Conservation (phyloP, 768 basidiomycete species). For the Psilocybe tampanensis region DNA sequence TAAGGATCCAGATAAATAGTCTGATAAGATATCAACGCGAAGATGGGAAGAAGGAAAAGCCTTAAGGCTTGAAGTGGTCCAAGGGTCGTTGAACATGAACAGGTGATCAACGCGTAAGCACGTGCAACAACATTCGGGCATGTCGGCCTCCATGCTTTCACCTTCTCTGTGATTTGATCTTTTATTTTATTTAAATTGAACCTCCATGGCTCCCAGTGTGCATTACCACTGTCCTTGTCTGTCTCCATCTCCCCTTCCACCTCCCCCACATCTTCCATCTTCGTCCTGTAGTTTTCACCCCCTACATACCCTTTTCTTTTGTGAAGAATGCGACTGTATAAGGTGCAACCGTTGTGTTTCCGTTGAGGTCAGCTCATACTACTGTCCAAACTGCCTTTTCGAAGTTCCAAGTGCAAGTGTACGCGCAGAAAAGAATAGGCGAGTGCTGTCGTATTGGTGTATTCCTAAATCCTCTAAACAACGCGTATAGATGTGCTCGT, state of each 20-base stretch:
- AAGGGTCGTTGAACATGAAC: too few relatives aligned
- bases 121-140: background rate
- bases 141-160: too few relatives aligned
- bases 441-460: slow-evolving; percentile 12
- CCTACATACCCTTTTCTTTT: slow-evolving; percentile 89
- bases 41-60: too few relatives aligned
- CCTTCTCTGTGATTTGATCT: background rate
- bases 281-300: slow-evolving; percentile 84
- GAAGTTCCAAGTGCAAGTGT: slow-evolving; percentile 98
- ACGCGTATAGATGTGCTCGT: slow-evolving; percentile 79
- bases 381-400: slow-evolving; percentile 97
- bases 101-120: slow-evolving; percentile 1
- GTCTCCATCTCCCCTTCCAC: slow-evolving; percentile 58
- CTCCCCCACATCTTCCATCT: slow-evolving; percentile 75
- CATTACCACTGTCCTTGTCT: slow-evolving; percentile 79
- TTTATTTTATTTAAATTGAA: background rate
- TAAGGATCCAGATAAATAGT: too few relatives aligned
- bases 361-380: slow-evolving; percentile 95
- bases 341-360: slow-evolving; percentile 92
- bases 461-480: background rate
- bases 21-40: too few relatives aligned
- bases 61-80: too few relatives aligned
- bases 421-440: slow-evolving; percentile 98
- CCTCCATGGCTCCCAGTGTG: slow-evolving; percentile 37
- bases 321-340: slow-evolving; percentile 97